Evolutionary conservation across 2,329 filamentous ascomycete genomes (phyloP).

Genomic region (Diaporthe sp.): DNA sequence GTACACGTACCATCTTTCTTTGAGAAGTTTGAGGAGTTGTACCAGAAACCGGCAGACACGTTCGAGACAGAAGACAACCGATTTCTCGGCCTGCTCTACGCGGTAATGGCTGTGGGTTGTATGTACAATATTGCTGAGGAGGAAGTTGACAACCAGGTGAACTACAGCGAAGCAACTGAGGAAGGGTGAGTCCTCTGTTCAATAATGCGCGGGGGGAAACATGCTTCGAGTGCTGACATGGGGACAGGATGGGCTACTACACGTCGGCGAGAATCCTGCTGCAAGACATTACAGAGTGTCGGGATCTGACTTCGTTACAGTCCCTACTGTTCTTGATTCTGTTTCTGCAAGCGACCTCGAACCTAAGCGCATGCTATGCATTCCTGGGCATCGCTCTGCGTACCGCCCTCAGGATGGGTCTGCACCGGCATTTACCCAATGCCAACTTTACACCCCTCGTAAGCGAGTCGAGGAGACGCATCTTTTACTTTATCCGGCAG

Average conservation of each 20-base stretch:
- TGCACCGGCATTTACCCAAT: conserved; percentile 80
- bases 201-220: not conserved
- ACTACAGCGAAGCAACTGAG: conserved; percentile 66
- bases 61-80: conserved; percentile 75
- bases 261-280: conserved; percentile 76
- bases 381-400: conserved; percentile 84
- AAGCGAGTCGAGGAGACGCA: conserved; percentile 72
- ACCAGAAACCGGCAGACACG: conserved; percentile 75
- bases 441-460: conserved; percentile 74
- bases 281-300: conserved; percentile 76
- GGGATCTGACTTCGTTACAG: conserved; percentile 81
- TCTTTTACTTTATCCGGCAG: conserved; percentile 78
- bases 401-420: conserved; percentile 81
- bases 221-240: conserved; percentile 43
- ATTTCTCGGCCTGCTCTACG: conserved; percentile 79
- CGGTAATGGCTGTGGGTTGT: conserved; percentile 79
- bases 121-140: conserved; percentile 76
- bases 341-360: conserved; percentile 84
- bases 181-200: conserved; percentile 63
- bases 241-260: conserved; percentile 79
- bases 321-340: conserved; percentile 84
- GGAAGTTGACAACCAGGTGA: conserved; percentile 60
- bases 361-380: conserved; percentile 83
- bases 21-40: conserved; percentile 81
- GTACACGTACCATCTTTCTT: conserved; percentile 88